phyloP scores from a whole-genome alignment of 345 rosid genomes.

The Stellera chamaejasme region DNA sequence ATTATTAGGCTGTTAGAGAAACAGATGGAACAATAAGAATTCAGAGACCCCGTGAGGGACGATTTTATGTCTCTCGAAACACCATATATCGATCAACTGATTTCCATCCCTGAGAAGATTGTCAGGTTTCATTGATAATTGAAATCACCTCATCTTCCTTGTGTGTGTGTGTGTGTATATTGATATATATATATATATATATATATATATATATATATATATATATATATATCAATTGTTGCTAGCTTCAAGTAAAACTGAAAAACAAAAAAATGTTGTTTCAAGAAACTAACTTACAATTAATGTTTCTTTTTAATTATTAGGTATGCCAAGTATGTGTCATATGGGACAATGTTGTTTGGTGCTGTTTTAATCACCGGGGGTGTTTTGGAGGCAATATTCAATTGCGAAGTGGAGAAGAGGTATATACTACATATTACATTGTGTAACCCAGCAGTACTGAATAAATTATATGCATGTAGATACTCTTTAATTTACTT shows the following conservation, averaged over 20 bases:
- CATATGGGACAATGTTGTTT: slow-evolving; percentile 53
- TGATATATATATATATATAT: too few relatives aligned
- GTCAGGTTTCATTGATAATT: slow-evolving; percentile 45
- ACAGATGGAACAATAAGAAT: slow-evolving; percentile 76
- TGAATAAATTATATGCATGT: not conserved
- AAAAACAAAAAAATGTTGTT: not conserved
- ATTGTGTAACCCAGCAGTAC: not conserved
- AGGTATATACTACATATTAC: slow-evolving; percentile 40
- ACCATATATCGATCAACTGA: slow-evolving; percentile 54
- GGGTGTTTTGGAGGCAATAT: slow-evolving; percentile 11
- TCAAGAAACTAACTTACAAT: slow-evolving; percentile 8
- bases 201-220: too few relatives aligned
- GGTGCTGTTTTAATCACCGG: slow-evolving; percentile 28
- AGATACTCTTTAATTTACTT: not conserved
- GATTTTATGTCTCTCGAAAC: slow-evolving; percentile 82
- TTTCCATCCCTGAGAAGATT: slow-evolving; percentile 65
- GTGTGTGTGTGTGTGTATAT: too few relatives aligned
- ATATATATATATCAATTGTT: not conserved
- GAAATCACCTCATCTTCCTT: slow-evolving; percentile 1
- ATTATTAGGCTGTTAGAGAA: slow-evolving; percentile 42
- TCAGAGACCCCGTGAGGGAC: slow-evolving; percentile 77
- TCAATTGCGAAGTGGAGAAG: slow-evolving; percentile 34
- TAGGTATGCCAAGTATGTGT: slow-evolving; percentile 72
- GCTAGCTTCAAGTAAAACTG: not conserved
- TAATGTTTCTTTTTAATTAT: slow-evolving; percentile 5